A percentile compares a stretch with the other conserved stretches of the same genome.
Evolutionary conservation across 2,329 filamentous ascomycete species (phyloP).

Genomic region (Fusarium sp.): DNA sequence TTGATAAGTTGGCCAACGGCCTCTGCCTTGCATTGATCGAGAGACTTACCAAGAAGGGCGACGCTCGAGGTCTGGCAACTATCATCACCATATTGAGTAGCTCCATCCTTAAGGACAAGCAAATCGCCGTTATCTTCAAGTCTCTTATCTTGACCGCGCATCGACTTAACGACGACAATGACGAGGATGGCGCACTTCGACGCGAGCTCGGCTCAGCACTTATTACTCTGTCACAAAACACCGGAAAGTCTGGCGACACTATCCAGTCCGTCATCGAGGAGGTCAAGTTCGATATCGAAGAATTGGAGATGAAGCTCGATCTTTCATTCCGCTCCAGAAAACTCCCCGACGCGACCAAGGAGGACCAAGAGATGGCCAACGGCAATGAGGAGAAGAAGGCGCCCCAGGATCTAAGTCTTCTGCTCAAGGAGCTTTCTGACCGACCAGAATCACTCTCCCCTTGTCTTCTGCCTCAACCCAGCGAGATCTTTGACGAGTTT

Average conservation of each 20-base stretch:
- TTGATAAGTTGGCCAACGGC: constrained; percentile 78
- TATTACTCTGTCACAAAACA: constrained; percentile 71
- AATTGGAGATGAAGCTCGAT: constrained; percentile 79
- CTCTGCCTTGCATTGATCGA: constrained; percentile 74
- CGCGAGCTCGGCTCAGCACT: constrained; percentile 73
- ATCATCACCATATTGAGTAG: constrained; percentile 71
- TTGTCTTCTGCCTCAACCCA: constrained; percentile 63
- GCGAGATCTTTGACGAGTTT: constrained; percentile 67
- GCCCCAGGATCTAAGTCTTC: constrained; percentile 53
- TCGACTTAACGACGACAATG: constrained; percentile 65
- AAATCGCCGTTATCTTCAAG: constrained; percentile 73
- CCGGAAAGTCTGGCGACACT: constrained; percentile 68
- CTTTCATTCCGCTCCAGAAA: constrained; percentile 71
- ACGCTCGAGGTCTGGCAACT: constrained; percentile 65
- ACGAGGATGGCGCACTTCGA: constrained; percentile 66
- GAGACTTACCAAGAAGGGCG: constrained; percentile 68
- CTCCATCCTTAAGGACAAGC: constrained; percentile 69
- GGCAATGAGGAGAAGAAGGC: constrained; percentile 42
- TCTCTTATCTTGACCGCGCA: constrained; percentile 70
- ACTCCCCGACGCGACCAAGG: constrained; percentile 60
- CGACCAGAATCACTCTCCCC: constrained; percentile 56
- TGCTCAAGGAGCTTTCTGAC: constrained; percentile 54
- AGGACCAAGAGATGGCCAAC: constrained; percentile 56
- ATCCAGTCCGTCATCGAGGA: constrained; percentile 75
- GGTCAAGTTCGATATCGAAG: constrained; percentile 76